Percentiles rank a stretch among this genome's conserved stretches.
These are phyloP conservation scores for Chalara sp. DNA, from an alignment of 2,329 filamentous ascomycete genomes.

Conservation along the genomic window DNA sequence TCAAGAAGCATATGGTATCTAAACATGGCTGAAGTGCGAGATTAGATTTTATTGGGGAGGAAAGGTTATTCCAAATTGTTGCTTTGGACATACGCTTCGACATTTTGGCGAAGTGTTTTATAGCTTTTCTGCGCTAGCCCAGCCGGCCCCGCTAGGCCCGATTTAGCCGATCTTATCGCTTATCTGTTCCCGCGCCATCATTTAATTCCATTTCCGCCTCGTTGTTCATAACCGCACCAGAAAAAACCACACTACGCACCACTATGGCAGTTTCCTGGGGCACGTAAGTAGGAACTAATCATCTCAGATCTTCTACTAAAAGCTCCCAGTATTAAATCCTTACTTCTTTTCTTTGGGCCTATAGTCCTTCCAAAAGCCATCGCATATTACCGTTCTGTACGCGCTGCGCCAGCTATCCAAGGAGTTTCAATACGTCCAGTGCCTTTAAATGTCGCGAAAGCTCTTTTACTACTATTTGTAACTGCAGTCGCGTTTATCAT, in stretches of 20 bases:
- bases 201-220: too few relatives aligned
- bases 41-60: too few relatives aligned
- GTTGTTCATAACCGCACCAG: too few relatives aligned
- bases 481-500: constrained; percentile 46
- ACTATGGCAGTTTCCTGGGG: constrained; percentile 39
- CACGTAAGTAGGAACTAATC: constrained; percentile 35
- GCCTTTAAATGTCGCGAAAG: constrained; percentile 44
- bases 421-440: constrained; percentile 48
- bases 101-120: too few relatives aligned
- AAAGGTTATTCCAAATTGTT: too few relatives aligned
- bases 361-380: constrained; percentile 62
- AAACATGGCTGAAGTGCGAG: too few relatives aligned
- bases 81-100: too few relatives aligned
- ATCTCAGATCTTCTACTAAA: constrained; percentile 26
- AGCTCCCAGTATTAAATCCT: constrained; percentile 32
- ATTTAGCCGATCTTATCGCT: too few relatives aligned
- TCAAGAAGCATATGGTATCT: too few relatives aligned
- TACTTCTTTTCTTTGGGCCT: constrained; percentile 56
- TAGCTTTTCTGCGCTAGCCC: too few relatives aligned
- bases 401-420: constrained; percentile 35
- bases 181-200: too few relatives aligned
- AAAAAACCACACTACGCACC: neutral
- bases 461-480: constrained; percentile 53
- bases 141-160: too few relatives aligned
- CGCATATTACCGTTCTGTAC: constrained; percentile 53